A percentile compares a stretch with the other conserved stretches of the same genome.
These are phyloP conservation scores for Colletotrichum endophyticum DNA, from an alignment of 2,329 filamentous ascomycete genomes.

Conservation along the genomic window DNA sequence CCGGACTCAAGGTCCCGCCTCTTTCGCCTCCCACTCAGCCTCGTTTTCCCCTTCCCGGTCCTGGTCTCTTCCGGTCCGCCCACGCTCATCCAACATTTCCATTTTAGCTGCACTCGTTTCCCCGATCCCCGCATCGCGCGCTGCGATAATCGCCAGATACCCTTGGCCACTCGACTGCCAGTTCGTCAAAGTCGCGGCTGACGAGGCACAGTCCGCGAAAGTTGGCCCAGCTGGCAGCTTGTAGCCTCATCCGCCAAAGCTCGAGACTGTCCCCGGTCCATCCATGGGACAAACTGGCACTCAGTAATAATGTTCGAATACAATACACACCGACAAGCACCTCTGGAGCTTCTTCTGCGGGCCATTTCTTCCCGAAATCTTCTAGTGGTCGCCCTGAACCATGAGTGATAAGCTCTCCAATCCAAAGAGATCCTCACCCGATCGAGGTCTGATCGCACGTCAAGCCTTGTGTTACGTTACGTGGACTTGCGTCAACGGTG, in stretches of 20 bases:
- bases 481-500: slow-evolving; percentile 9
- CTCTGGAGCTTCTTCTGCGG: not conserved
- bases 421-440: not conserved
- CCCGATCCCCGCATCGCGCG: not conserved
- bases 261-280: not conserved
- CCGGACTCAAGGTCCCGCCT: not conserved
- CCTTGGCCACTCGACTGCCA: not conserved
- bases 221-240: not conserved
- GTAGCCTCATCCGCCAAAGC: not conserved
- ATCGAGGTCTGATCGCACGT: slow-evolving; percentile 5
- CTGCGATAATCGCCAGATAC: not conserved
- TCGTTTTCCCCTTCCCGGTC: slow-evolving; percentile 2
- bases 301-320: not conserved
- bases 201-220: not conserved
- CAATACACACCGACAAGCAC: not conserved
- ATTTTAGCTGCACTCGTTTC: not conserved
- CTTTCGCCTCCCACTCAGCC: slow-evolving; percentile 10
- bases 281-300: not conserved
- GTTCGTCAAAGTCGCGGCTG: not conserved
- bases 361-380: slow-evolving; percentile 3
- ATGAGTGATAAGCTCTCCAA: not conserved
- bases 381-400: slow-evolving; percentile 2
- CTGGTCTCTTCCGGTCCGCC: not conserved
- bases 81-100: not conserved
- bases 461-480: slow-evolving; percentile 3